Evolutionary conservation across 208 protist genomes (phyloP).

Genomic region (Angomonas deanei): DNA sequence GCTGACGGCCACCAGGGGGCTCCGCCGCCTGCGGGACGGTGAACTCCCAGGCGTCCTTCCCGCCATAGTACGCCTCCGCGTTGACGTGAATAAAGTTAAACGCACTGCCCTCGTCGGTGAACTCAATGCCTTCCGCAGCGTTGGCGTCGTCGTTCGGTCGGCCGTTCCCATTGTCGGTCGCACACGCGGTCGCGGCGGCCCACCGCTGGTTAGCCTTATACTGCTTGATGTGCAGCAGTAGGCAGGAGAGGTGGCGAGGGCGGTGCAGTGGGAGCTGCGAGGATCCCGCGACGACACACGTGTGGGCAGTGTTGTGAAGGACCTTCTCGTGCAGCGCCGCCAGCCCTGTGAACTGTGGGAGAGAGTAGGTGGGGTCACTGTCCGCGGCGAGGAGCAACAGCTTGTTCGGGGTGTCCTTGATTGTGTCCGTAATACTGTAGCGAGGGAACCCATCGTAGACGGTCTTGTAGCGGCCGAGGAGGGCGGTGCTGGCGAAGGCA

Average conservation of each 20-base stretch:
- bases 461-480: neutral
- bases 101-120: neutral
- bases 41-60: slow-evolving; percentile 47
- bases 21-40: slow-evolving; percentile 34
- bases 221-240: slow-evolving; percentile 26
- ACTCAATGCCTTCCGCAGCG: slow-evolving; percentile 10
- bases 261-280: slow-evolving; percentile 20
- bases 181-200: neutral
- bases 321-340: neutral
- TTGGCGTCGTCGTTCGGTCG: neutral
- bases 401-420: neutral
- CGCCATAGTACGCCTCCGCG: slow-evolving; percentile 27
- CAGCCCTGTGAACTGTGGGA: neutral
- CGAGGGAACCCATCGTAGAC: neutral
- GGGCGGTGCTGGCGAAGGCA: neutral
- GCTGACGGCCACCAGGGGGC: slow-evolving; percentile 6
- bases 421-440: neutral
- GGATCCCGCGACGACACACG: slow-evolving; percentile 15
- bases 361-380: slow-evolving; percentile 12
- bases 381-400: slow-evolving; percentile 10
- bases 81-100: slow-evolving; percentile 32
- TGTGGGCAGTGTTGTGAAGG: slow-evolving; percentile 2
- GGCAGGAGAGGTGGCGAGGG: slow-evolving; percentile 14
- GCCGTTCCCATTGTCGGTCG: neutral
- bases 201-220: slow-evolving; percentile 6